Evolutionary conservation across 2,329 filamentous ascomycete species (phyloP), one percentile per base, ranked within the genome.

Genomic region (Ophiostoma tasmaniense): DNA sequence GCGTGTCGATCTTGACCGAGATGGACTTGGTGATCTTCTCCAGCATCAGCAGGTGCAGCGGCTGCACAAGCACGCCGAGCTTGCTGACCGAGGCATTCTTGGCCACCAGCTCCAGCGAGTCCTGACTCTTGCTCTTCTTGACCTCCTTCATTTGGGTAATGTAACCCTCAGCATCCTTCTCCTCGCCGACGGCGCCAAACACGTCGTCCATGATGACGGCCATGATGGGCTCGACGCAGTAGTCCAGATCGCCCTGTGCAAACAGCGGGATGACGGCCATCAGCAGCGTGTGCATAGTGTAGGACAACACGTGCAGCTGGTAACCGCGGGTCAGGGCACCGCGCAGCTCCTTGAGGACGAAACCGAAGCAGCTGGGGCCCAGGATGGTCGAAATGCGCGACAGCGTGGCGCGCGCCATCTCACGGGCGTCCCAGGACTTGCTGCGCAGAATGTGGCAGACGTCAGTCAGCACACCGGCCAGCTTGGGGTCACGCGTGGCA

Each of bases 91-190:
- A 94, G 1, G 92, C 89, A 65, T 89, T 93, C 75, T 89, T 91
- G 33, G 95, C 90, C 72, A 98, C 84, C 20, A 98, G 83, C 77
- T 98, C 94, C 89, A 98, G 96, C 0, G 95, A 96, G 76, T 99
- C 96, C 75, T 93, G 96, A 76, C 93, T 97, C 82, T 98, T 99
- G 82, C 91, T 97, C 78, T 91, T 95, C 81, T 97, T 98, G 69
- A 99, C 90, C 79, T 99, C 95, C 78, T 96, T 97, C 89, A 96
- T 97, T 78, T 94, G 91, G 76, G 89, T 97, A 69, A 90, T 89
- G 77, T 99, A 99, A 67, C 93, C 95, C 74, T 97, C 93, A 0
- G 94, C 94, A 74, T 99, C 95, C 79, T 99, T 99, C 76, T 99
- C 94, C 79, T 97, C 91, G 1, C 95, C 95, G 42, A 90, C 90